Evolutionary conservation across 2,329 filamentous ascomycete species (phyloP).

Genomic region (Juglanconis sp.): DNA sequence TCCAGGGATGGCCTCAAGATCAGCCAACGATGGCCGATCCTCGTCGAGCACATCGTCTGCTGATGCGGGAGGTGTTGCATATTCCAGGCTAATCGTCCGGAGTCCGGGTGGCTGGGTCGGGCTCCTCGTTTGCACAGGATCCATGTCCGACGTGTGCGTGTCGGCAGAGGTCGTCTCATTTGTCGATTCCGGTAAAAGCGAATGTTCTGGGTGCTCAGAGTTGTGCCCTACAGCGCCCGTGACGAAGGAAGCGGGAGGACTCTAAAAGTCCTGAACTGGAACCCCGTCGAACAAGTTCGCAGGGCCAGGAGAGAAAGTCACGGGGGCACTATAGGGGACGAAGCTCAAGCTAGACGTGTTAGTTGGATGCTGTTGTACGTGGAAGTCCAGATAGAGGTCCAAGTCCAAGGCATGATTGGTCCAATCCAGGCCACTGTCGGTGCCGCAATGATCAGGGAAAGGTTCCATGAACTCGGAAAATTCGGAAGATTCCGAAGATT

Average conservation of each 20-base stretch:
- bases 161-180: background rate
- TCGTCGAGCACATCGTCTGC: background rate
- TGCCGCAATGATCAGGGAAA: too few species aligned
- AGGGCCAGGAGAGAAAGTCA: conserved; percentile 5
- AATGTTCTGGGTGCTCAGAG: background rate
- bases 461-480: too few species aligned
- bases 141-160: background rate
- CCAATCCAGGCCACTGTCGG: too few species aligned
- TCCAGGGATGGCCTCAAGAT: background rate
- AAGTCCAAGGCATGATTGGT: too few species aligned
- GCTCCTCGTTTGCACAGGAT: background rate
- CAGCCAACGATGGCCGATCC: background rate
- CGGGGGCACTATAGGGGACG: background rate
- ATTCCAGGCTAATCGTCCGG: background rate
- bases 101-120: background rate
- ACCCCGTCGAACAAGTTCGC: conserved; percentile 2
- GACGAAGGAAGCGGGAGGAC: conserved; percentile 1
- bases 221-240: background rate
- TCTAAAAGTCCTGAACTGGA: conserved; percentile 9
- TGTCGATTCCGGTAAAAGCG: background rate
- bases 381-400: too few species aligned
- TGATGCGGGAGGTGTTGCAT: background rate
- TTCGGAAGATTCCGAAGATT: too few species aligned
- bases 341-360: background rate
- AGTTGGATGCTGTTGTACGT: too few species aligned